Conservation (phyloP, 352 stramenopile species). For the Blastocystis sp. region DNA sequence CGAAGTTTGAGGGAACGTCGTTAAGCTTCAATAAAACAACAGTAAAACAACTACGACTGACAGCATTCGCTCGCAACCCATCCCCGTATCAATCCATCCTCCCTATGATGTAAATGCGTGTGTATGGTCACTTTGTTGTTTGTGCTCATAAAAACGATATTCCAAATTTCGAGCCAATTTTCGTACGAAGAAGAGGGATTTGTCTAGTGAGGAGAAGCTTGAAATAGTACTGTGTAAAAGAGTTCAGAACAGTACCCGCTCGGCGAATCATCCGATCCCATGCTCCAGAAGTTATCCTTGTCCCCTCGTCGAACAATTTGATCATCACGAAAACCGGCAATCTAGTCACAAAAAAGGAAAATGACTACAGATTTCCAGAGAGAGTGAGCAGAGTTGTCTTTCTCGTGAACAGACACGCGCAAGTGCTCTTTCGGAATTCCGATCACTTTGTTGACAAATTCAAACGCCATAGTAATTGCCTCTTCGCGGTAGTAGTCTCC, state of each 20-base stretch:
- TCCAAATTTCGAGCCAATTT: conserved; percentile 82
- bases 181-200: conserved; percentile 14
- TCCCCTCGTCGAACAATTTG: conserved; percentile 2
- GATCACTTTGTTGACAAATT: conserved; percentile 84
- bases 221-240: conserved; percentile 24
- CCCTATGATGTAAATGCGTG: conserved; percentile 64
- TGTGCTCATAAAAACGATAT: conserved; percentile 96
- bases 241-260: conserved; percentile 56
- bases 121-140: conserved; percentile 64
- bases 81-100: conserved; percentile 87
- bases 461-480: conserved; percentile 85
- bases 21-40: conserved; percentile 71
- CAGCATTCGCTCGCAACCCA: conserved; percentile 89
- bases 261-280: conserved; percentile 15
- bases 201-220: neutral
- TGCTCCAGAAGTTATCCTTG: conserved; percentile 58
- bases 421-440: conserved; percentile 70
- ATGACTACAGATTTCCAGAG: conserved; percentile 17
- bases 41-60: conserved; percentile 71
- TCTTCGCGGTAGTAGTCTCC: conserved; percentile 95
- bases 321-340: conserved; percentile 27
- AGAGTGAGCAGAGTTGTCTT: conserved; percentile 69
- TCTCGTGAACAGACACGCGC: conserved; percentile 72
- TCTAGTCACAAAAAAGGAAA: neutral
- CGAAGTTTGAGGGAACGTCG: conserved; percentile 86